Conservation (phyloP, 2,329 filamentous ascomycete species). For the Colletotrichum incanum region DNA sequence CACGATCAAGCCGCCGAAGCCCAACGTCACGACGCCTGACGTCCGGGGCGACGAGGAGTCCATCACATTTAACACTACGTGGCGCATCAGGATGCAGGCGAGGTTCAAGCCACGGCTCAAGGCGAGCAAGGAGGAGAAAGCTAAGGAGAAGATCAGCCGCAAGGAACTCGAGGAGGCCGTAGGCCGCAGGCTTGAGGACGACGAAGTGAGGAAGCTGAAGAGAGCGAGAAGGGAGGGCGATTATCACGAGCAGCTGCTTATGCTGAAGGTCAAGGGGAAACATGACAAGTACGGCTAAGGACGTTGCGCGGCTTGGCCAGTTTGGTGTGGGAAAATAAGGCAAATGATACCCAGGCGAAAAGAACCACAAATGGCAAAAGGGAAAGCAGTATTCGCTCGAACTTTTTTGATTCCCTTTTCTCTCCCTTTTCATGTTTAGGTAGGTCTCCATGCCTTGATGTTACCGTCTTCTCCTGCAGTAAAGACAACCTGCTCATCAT, state of each 20-base stretch:
- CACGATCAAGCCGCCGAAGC: slow-evolving; percentile 69
- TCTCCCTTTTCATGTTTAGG: background rate
- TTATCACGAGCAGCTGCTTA: slow-evolving; percentile 88
- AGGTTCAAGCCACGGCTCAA: slow-evolving; percentile 90
- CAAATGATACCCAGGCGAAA: slow-evolving; percentile 34
- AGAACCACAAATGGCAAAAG: slow-evolving; percentile 4
- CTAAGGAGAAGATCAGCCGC: slow-evolving; percentile 86
- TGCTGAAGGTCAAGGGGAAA: slow-evolving; percentile 92
- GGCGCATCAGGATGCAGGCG: slow-evolving; percentile 94
- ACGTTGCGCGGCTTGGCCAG: background rate
- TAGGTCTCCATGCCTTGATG: slow-evolving; percentile 69
- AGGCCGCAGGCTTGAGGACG: slow-evolving; percentile 83
- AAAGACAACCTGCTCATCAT: slow-evolving; percentile 71
- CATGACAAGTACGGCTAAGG: slow-evolving; percentile 82
- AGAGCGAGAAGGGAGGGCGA: slow-evolving; percentile 87
- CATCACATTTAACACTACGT: slow-evolving; percentile 78
- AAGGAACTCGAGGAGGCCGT: slow-evolving; percentile 88
- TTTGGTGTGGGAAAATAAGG: slow-evolving; percentile 11
- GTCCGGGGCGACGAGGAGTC: slow-evolving; percentile 83
- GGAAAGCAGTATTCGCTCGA: background rate
- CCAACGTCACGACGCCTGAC: slow-evolving; percentile 69
- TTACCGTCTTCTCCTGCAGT: slow-evolving; percentile 73
- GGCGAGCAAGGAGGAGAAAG: slow-evolving; percentile 86
- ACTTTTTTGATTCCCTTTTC: background rate
- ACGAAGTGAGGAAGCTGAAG: slow-evolving; percentile 89